These are phyloP conservation scores for Leptographium lundbergii DNA, from an alignment of 2,329 filamentous ascomycete genomes.

Conservation along the genomic window DNA sequence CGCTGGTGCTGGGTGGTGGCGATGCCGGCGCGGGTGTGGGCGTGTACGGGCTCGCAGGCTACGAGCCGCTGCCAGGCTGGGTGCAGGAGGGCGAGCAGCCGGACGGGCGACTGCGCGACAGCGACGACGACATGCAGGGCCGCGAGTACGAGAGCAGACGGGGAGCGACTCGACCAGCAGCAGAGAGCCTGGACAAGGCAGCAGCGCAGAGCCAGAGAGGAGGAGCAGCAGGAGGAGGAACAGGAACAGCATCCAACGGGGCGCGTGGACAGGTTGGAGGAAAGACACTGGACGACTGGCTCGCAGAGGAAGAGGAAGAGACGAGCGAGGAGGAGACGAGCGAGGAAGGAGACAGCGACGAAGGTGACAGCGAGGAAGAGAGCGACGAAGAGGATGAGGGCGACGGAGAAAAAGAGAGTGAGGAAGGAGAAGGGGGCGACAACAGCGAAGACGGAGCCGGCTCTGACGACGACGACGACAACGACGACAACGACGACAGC, in stretches of 20 bases:
- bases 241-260: constrained; percentile 26
- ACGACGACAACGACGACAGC: constrained; percentile 31
- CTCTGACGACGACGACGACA: constrained; percentile 29
- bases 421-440: constrained; percentile 36
- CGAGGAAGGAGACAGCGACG: constrained; percentile 12
- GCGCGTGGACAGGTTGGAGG: constrained; percentile 39
- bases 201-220: constrained; percentile 22
- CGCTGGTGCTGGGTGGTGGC: constrained; percentile 61
- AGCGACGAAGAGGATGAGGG: constrained; percentile 56
- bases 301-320: constrained; percentile 56
- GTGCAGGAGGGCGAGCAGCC: constrained; percentile 71
- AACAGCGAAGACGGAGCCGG: constrained; percentile 33
- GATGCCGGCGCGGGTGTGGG: constrained; percentile 23
- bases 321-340: constrained; percentile 46
- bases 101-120: constrained; percentile 57
- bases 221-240: constrained; percentile 12
- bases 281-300: constrained; percentile 88
- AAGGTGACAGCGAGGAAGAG: constrained; percentile 35
- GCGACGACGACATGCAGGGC: constrained; percentile 26
- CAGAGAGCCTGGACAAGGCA: constrained; percentile 50
- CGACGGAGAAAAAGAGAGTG: constrained; percentile 43
- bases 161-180: constrained; percentile 35
- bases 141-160: constrained; percentile 23
- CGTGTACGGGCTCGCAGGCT: constrained; percentile 63
- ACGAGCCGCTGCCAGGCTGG: constrained; percentile 73